Evolutionary conservation across 345 rosid genomes (phyloP).

Genomic region (Rhodamnia rubescens): DNA sequence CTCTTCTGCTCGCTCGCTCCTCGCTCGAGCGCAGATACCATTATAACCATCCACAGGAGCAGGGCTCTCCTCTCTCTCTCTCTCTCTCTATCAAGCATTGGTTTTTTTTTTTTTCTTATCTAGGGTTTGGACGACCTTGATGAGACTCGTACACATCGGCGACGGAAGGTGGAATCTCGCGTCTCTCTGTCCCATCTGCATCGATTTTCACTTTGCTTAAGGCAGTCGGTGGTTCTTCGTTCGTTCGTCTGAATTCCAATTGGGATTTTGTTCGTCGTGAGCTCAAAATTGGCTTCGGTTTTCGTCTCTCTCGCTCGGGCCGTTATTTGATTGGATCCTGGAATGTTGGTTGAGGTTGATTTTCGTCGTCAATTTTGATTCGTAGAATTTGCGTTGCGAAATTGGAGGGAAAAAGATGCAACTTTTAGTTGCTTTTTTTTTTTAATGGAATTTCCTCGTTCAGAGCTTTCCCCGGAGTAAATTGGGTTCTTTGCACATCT

Average conservation of each 20-base stretch:
- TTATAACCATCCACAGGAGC: neutral
- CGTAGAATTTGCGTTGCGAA: neutral
- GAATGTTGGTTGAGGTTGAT: neutral
- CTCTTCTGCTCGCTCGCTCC: neutral
- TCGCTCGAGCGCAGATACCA: neutral
- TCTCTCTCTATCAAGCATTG: too few relatives aligned
- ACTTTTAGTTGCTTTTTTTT: neutral
- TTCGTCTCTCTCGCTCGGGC: neutral
- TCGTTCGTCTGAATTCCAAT: neutral
- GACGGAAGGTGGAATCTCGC: neutral
- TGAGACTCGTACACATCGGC: neutral
- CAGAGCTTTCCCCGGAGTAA: neutral
- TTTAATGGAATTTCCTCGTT: neutral
- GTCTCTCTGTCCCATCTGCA: neutral
- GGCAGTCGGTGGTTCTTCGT: neutral
- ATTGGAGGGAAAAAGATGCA: neutral
- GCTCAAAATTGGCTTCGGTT: too few relatives aligned
- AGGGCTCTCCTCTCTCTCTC: neutral
- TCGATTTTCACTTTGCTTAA: neutral
- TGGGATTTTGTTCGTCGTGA: neutral
- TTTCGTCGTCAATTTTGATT: neutral
- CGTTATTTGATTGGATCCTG: neutral
- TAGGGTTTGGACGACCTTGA: neutral
- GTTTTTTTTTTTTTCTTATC: neutral
- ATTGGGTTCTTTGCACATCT: neutral